phyloP scores from a whole-genome alignment of 2,329 filamentous ascomycete species.

The Sarocladium strictum region DNA sequence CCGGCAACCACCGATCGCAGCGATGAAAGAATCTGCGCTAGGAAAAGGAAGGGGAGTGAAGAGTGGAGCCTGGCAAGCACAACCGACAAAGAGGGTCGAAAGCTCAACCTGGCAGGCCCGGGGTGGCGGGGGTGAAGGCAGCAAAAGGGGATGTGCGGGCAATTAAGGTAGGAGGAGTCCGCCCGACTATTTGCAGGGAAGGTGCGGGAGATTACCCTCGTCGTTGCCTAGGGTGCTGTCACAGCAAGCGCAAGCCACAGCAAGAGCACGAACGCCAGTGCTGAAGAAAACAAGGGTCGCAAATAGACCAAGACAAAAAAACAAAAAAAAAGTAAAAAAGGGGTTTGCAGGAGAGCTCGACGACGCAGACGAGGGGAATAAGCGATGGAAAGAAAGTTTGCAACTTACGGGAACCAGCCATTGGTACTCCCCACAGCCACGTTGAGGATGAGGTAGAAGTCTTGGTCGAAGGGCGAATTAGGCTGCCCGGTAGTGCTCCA shows the following conservation, averaged over 20 bases:
- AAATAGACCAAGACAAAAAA: background rate
- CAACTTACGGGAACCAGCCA: slow-evolving; percentile 39
- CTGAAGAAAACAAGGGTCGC: too few relatives aligned
- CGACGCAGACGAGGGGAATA: too few relatives aligned
- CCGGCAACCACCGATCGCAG: background rate
- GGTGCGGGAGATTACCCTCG: too few relatives aligned
- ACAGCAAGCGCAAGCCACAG: too few relatives aligned
- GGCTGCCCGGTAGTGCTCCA: slow-evolving; percentile 31
- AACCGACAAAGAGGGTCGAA: background rate
- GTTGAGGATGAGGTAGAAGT: slow-evolving; percentile 45
- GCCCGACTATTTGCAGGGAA: background rate
- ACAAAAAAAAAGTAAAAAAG: background rate
- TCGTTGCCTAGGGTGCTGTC: too few relatives aligned
- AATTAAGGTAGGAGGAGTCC: background rate
- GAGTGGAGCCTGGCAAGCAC: background rate
- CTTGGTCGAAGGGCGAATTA: slow-evolving; percentile 46
- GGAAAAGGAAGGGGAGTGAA: background rate
- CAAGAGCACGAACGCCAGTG: too few relatives aligned
- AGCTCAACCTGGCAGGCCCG: too few relatives aligned
- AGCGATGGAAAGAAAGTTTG: too few relatives aligned
- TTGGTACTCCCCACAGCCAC: slow-evolving; percentile 44
- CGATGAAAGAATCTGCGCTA: background rate
- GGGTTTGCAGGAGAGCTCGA: too few relatives aligned
- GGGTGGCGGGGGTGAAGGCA: background rate
- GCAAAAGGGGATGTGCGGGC: background rate